Percentiles rank a stretch among this genome's conserved stretches.
phyloP scores from a whole-genome alignment of 148 eudicot genomes.

The Diospyros lotus region DNA sequence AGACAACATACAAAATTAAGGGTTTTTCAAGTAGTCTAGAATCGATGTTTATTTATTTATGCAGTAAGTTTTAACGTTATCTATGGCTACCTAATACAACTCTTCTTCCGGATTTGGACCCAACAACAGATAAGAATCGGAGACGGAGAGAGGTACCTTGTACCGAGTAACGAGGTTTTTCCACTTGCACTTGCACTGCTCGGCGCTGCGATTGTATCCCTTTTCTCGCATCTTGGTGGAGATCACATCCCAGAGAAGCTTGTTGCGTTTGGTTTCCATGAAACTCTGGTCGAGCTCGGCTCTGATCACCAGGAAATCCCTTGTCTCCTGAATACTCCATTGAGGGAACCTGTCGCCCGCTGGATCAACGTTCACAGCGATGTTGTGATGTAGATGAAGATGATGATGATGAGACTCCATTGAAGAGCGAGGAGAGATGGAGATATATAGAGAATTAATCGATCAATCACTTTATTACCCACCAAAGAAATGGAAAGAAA shows the following conservation, averaged over 20 bases:
- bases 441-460: not conserved
- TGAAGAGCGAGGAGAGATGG: not conserved
- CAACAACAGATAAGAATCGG: no score
- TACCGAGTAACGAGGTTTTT: conserved; percentile 86
- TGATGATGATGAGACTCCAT: conserved; percentile 50
- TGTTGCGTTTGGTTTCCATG: conserved; percentile 89
- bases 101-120: no score
- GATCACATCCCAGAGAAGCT: conserved; percentile 76
- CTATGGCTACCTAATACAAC: no score
- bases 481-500: not conserved
- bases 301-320: conserved; percentile 63
- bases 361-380: conserved; percentile 22
- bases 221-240: conserved; percentile 63
- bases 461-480: not conserved
- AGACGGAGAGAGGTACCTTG: conserved; percentile 39
- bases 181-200: conserved; percentile 98
- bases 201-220: conserved; percentile 79
- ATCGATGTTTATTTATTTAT: no score
- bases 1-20: not conserved
- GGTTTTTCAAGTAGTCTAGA: no score
- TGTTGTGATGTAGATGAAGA: conserved; percentile 14
- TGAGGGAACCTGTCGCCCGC: conserved; percentile 81
- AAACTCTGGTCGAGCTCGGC: conserved; percentile 72
- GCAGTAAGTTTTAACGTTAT: no score
- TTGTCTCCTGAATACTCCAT: conserved; percentile 87